Evolutionary conservation across 1,284 basidiomycete genomes (phyloP), one percentile per base, ranked within the genome.

Genomic region (Pseudozyma tsukubaensis): DNA sequence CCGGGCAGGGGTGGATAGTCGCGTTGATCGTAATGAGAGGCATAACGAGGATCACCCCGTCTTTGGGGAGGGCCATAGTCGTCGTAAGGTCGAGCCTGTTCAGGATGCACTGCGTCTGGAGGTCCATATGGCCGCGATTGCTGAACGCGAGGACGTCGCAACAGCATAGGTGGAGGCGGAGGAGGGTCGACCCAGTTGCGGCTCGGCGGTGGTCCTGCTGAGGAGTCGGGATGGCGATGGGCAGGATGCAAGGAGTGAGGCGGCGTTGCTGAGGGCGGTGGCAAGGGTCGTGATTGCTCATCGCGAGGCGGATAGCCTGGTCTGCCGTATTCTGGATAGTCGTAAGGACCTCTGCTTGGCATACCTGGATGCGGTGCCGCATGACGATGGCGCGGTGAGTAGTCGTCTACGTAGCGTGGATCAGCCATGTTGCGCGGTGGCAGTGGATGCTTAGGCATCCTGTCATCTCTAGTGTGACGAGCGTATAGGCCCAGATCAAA

Each of bases 401-500:
- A 53, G 43, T 48, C 66, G 48, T 62, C 56, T 24, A 45, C 10
- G 40, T 62, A 58, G 4, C 56, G 42, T 14, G 11, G 49, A 21
- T 59, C 56, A 24, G 14, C 12, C 43, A 39, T 63, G 12, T 55
- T 57, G 16, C 61, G 60, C 4, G 43, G 21, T 37, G 52, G 52
- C 29, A 42, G 49, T 10, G 36, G 35, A n/a, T 24, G 44, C 16
- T 53, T 50, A n/a, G 24, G 36, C n/a, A 40, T 8, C 14, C 50
- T 29, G 0, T 69, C 56, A 1, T 63, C 66, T 51, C 60, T 55
- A 34, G 29, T 1, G 19, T 59, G 47, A 14, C 48, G 57, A 16
- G 56, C n/a, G 29, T 67, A 67, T 16, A 54, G 47, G 6, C 40
- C 50, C 4, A 45, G 44, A 19, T 64, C 57, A 6, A 63, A 64